Evolutionary conservation across 31 red algal genomes (phyloP).

Genomic region (Endocladia muricata): DNA sequence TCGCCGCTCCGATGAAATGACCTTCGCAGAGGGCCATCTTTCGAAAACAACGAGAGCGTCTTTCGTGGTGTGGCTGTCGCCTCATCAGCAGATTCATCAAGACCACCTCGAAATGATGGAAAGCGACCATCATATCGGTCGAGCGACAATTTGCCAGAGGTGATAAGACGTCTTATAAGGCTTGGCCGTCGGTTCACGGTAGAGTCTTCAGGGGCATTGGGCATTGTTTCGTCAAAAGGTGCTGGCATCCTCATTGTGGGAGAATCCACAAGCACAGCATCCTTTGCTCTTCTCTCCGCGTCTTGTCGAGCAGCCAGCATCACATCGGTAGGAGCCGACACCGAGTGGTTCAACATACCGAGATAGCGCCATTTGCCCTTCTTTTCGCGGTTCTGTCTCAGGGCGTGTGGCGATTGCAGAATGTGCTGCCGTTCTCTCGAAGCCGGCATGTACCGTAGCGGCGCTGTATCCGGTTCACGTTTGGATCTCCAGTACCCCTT

Average conservation of each 20-base stretch:
- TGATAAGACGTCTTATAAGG: constrained; percentile 38
- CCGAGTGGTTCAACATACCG: constrained; percentile 52
- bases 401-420: constrained; percentile 9
- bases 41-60: constrained; percentile 42
- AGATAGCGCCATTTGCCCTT: constrained; percentile 45
- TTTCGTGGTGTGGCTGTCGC: constrained; percentile 42
- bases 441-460: neutral
- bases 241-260: neutral
- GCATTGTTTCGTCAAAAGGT: neutral
- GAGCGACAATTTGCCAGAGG: constrained; percentile 47
- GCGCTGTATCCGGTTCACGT: neutral
- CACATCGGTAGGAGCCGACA: constrained; percentile 15
- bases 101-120: neutral
- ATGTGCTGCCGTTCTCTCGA: neutral
- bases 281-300: neutral
- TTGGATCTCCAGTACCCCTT: neutral
- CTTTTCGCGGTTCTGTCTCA: constrained; percentile 26
- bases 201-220: neutral
- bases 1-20: constrained; percentile 36
- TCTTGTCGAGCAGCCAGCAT: neutral
- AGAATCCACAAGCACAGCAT: neutral
- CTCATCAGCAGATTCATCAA: constrained; percentile 21
- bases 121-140: constrained; percentile 43
- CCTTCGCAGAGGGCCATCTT: constrained; percentile 43
- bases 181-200: constrained; percentile 31